Percentiles rank a stretch among this genome's conserved stretches.
These are phyloP conservation scores for Monilinia fructigena DNA, from an alignment of 2,329 filamentous ascomycete species.

Conservation along the genomic window DNA sequence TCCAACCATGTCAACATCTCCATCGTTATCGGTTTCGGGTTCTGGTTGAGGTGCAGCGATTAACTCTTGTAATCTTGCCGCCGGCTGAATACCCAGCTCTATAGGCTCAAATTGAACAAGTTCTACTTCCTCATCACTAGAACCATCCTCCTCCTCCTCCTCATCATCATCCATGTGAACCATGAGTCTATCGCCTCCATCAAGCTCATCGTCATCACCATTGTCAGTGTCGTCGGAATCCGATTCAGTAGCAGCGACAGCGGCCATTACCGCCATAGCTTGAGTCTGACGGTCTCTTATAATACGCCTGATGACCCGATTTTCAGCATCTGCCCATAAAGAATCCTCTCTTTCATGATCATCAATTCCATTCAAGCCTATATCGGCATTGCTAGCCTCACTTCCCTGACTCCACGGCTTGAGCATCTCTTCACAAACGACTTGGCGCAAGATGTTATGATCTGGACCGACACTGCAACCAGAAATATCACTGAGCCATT, in stretches of 20 bases:
- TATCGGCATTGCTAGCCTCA: constrained; percentile 71
- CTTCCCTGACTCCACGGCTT: constrained; percentile 86
- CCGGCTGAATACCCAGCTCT: constrained; percentile 31
- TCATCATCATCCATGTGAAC: constrained; percentile 37
- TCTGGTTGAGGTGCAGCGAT: constrained; percentile 34
- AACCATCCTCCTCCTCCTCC: constrained; percentile 38
- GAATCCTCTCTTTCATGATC: constrained; percentile 64
- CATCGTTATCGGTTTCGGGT: constrained; percentile 43
- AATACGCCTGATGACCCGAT: constrained; percentile 28
- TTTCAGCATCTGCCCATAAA: constrained; percentile 28
- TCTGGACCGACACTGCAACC: constrained; percentile 84
- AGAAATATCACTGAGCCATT: constrained; percentile 92
- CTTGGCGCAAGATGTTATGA: constrained; percentile 71
- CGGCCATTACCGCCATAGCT: constrained; percentile 28
- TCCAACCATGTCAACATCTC: constrained; percentile 47
- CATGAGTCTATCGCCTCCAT: constrained; percentile 45
- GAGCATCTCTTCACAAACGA: constrained; percentile 88
- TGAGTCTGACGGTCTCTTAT: constrained; percentile 30
- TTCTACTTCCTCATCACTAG: constrained; percentile 29
- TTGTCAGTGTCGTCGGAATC: constrained; percentile 30
- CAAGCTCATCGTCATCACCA: constrained; percentile 49
- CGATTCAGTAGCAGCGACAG: constrained; percentile 28
- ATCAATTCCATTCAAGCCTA: constrained; percentile 76
- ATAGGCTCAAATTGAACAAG: not conserved
- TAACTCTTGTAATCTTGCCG: not conserved